phyloP scores from a whole-genome alignment of 2,329 filamentous ascomycete species.

The Exophiala bonariae region DNA sequence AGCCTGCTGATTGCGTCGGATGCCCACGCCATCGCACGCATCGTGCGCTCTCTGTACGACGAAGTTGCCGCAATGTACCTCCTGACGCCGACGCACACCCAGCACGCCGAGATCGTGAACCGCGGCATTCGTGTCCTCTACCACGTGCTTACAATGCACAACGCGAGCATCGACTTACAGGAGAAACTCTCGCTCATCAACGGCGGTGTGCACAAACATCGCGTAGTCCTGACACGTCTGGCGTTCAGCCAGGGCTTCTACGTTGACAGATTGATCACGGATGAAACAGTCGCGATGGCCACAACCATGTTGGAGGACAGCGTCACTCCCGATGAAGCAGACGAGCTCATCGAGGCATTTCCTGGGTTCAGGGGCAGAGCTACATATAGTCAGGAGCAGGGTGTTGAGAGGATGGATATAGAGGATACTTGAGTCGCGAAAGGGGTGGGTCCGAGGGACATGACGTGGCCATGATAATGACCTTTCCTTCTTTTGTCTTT shows the following conservation, averaged over 20 bases:
- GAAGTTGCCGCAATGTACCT: conserved; percentile 64
- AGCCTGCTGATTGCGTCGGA: conserved; percentile 67
- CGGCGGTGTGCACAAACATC: conserved; percentile 77
- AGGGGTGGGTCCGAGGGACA: too few relatives aligned
- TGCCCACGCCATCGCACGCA: conserved; percentile 67
- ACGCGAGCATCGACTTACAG: conserved; percentile 65
- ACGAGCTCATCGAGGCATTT: conserved; percentile 55
- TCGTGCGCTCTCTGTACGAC: conserved; percentile 75
- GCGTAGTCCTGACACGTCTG: conserved; percentile 77
- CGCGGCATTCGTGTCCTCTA: conserved; percentile 61
- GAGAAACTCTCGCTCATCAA: conserved; percentile 69
- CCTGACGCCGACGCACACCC: conserved; percentile 43
- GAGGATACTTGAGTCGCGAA: conserved; percentile 19
- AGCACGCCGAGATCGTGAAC: conserved; percentile 57
- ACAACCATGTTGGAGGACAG: conserved; percentile 77
- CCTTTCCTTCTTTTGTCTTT: too few relatives aligned
- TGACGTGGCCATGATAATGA: too few relatives aligned
- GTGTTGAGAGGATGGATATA: background rate
- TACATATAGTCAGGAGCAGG: background rate
- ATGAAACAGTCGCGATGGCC: conserved; percentile 77
- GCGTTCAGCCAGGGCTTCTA: conserved; percentile 80
- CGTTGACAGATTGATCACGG: conserved; percentile 73
- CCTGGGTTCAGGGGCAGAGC: conserved; percentile 29
- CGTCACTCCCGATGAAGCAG: conserved; percentile 76
- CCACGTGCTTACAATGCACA: conserved; percentile 60